A percentile compares a stretch with the other conserved stretches of the same genome.
These are phyloP conservation scores for Marvania coccoides DNA, from an alignment of 139 green algal species.

Conservation along the genomic window DNA sequence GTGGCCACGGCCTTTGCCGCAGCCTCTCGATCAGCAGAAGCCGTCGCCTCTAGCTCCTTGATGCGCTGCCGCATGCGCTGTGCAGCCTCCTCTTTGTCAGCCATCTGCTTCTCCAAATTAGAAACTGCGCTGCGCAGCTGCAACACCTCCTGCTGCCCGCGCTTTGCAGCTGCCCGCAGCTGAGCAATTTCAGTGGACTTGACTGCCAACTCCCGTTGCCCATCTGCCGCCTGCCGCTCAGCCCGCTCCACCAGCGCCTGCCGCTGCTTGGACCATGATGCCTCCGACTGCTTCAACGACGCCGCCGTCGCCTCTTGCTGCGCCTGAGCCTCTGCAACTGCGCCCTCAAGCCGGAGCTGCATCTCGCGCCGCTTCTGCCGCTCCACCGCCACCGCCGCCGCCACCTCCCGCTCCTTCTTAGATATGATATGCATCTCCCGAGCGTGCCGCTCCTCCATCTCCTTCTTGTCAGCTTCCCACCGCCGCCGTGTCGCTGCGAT, in stretches of 20 bases:
- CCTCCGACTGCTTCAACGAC: not conserved
- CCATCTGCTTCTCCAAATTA: conserved; percentile 1
- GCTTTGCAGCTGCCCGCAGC: not conserved
- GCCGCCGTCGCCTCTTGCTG: not conserved
- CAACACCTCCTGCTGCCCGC: not conserved
- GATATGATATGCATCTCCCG: too few relatives aligned
- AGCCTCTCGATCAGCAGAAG: not conserved
- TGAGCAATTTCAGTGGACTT: not conserved
- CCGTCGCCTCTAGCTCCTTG: not conserved
- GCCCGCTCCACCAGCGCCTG: not conserved
- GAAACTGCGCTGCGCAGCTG: not conserved
- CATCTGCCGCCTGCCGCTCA: not conserved
- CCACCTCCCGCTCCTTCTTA: not conserved
- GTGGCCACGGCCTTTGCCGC: not conserved
- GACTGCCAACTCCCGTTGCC: not conserved
- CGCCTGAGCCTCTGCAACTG: not conserved
- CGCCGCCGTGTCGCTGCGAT: too few relatives aligned
- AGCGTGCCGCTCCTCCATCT: too few relatives aligned
- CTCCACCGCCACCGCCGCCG: not conserved
- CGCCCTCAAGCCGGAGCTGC: not conserved
- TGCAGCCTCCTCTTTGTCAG: not conserved
- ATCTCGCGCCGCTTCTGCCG: not conserved
- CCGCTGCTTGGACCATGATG: not conserved
- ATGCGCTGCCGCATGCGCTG: not conserved
- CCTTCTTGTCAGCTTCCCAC: too few relatives aligned